Evolutionary conservation across 169 alveolate species (phyloP).

Genomic region (Plasmodium relictum): DNA sequence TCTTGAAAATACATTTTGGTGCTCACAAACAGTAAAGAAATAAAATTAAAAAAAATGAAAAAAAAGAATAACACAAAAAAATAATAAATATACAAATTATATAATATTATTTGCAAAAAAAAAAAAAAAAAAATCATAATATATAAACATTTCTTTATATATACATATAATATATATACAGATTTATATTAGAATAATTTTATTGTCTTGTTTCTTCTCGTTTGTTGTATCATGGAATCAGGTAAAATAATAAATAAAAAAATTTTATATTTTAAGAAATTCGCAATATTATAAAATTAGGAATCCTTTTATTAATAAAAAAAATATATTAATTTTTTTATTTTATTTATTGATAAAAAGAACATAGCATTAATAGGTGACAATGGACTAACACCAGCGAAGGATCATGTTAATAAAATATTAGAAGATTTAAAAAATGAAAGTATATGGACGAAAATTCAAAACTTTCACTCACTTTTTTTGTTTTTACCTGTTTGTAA

Average conservation of each 20-base stretch:
- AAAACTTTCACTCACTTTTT: constrained; percentile 47
- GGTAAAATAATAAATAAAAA: constrained; percentile 3
- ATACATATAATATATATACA: background rate
- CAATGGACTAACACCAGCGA: constrained; percentile 64
- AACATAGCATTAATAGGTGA: constrained; percentile 49
- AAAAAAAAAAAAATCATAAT: background rate
- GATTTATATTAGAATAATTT: constrained; percentile 43
- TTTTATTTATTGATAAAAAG: background rate
- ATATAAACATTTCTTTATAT: background rate
- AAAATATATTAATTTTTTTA: background rate
- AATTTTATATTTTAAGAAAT: background rate
- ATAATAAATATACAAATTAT: background rate
- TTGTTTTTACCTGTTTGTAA: constrained; percentile 42
- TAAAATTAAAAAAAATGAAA: background rate
- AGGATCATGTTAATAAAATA: constrained; percentile 17
- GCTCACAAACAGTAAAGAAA: constrained; percentile 27
- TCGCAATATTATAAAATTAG: no score
- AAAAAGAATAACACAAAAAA: background rate
- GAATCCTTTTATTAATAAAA: no score
- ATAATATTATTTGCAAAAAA: background rate
- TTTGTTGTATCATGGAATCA: constrained; percentile 61
- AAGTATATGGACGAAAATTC: constrained; percentile 31
- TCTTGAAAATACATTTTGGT: constrained; percentile 42
- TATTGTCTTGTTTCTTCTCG: constrained; percentile 30
- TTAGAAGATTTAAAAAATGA: constrained; percentile 10